Percentiles rank a stretch among this genome's conserved stretches.
Conservation (phyloP, 2,329 filamentous ascomycete genomes). For the Aureobasidium subglaciale region DNA sequence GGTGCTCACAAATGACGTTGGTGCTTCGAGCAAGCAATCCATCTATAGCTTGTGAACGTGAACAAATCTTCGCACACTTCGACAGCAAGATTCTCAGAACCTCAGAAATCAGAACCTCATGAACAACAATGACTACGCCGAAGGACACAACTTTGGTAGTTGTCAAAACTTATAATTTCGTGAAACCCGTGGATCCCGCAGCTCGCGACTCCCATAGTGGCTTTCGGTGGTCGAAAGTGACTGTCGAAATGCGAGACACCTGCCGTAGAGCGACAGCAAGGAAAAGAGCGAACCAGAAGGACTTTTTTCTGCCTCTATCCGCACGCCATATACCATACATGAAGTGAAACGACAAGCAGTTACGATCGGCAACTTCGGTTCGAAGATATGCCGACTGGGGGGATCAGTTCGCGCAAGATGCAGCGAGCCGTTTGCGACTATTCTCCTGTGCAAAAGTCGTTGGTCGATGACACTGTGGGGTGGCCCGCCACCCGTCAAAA, state of each 20-base stretch:
- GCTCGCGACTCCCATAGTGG: slow-evolving; percentile 20
- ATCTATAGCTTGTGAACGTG: too few relatives aligned
- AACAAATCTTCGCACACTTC: too few relatives aligned
- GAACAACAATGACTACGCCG: too few relatives aligned
- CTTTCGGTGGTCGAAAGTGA: background rate
- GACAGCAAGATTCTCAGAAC: too few relatives aligned
- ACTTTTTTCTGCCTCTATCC: background rate
- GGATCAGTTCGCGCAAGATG: background rate
- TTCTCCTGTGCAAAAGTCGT: background rate
- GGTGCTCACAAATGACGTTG: too few relatives aligned
- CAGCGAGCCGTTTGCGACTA: background rate
- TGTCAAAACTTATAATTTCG: slow-evolving; percentile 34
- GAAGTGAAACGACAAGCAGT: background rate
- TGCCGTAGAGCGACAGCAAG: background rate
- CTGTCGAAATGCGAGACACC: background rate
- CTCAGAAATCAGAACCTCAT: too few relatives aligned
- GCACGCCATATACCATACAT: background rate
- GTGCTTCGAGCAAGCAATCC: too few relatives aligned
- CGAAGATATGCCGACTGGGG: background rate
- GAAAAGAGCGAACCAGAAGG: background rate
- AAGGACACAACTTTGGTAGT: slow-evolving; percentile 31
- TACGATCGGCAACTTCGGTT: background rate
- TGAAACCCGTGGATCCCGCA: slow-evolving; percentile 36
- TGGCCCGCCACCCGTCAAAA: background rate
- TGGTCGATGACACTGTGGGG: background rate